These are phyloP conservation scores for Pythium apleroticum DNA, from an alignment of 352 stramenopile genomes.

Conservation along the genomic window DNA sequence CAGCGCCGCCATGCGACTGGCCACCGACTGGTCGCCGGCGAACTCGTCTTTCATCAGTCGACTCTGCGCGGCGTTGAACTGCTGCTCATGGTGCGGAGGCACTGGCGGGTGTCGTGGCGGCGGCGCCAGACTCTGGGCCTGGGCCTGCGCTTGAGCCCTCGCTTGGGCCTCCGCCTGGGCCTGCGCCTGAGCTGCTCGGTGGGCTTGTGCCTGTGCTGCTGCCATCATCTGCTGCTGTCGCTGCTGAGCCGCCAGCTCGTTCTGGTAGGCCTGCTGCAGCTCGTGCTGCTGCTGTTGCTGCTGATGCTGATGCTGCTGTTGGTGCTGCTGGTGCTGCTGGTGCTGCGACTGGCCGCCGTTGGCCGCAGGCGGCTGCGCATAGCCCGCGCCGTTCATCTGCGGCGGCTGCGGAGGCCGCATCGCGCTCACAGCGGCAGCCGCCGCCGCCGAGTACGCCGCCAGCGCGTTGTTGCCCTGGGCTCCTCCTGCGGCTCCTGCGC, in stretches of 20 bases:
- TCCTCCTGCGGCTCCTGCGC: too few relatives aligned
- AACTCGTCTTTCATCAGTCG: slow-evolving; percentile 19
- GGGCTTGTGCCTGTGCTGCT: slow-evolving; percentile 21
- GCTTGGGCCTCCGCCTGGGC: slow-evolving; percentile 6
- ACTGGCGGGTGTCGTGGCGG: slow-evolving; percentile 25
- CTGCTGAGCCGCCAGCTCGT: slow-evolving; percentile 25
- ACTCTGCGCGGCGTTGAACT: slow-evolving; percentile 11
- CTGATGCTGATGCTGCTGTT: slow-evolving; percentile 13
- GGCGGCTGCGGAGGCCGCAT: slow-evolving; percentile 15
- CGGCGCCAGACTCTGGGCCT: slow-evolving; percentile 21
- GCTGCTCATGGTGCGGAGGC: slow-evolving; percentile 25
- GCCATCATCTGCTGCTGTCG: slow-evolving; percentile 34
- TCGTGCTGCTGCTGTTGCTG: slow-evolving; percentile 26
- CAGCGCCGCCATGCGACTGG: neutral
- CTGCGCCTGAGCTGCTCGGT: slow-evolving; percentile 19
- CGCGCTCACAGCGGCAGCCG: slow-evolving; percentile 16
- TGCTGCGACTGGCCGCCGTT: slow-evolving; percentile 1
- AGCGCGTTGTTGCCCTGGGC: slow-evolving; percentile 4
- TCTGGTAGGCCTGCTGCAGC: slow-evolving; percentile 27
- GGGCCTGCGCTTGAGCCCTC: slow-evolving; percentile 12
- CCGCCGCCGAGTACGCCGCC: slow-evolving; percentile 21
- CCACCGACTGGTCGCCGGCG: neutral
- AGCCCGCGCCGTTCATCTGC: slow-evolving; percentile 1
- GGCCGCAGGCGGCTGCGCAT: neutral
- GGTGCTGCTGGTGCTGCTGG: neutral